phyloP scores from a whole-genome alignment of 2,329 filamentous ascomycete genomes.

The Meredithiella fracta region DNA sequence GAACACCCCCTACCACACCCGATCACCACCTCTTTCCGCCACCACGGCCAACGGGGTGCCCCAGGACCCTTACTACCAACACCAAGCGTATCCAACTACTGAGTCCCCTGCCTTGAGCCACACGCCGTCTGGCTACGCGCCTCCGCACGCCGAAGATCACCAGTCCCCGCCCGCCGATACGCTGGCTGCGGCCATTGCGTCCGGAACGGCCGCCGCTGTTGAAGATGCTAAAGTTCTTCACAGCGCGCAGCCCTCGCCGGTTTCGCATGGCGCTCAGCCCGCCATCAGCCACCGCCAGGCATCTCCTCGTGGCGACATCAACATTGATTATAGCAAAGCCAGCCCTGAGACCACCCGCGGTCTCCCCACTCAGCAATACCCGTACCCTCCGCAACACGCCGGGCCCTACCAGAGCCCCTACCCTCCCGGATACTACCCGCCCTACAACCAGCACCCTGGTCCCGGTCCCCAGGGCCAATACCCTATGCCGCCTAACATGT shows the following conservation, averaged over 20 bases:
- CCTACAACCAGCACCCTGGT: neutral
- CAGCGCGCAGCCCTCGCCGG: neutral
- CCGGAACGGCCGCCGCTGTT: neutral
- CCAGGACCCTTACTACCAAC: neutral
- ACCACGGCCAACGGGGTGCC: neutral
- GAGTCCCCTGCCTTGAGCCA: neutral
- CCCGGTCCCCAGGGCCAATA: neutral
- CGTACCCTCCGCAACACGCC: neutral
- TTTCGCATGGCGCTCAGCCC: neutral
- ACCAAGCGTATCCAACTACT: neutral
- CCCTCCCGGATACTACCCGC: neutral
- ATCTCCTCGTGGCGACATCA: neutral
- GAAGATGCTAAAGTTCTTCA: slow-evolving; percentile 1
- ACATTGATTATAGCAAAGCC: neutral
- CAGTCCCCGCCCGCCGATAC: neutral
- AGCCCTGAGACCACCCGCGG: neutral
- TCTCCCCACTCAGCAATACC: neutral
- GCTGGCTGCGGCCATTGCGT: slow-evolving; percentile 1
- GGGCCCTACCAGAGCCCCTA: neutral
- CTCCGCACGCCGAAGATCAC: neutral
- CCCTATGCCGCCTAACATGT: neutral
- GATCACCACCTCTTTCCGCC: neutral
- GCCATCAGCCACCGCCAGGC: neutral
- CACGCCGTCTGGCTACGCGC: neutral
- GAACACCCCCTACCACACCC: neutral